Evolutionary conservation across 352 stramenopile genomes (phyloP).

Genomic region (Globisporangium irregulare): DNA sequence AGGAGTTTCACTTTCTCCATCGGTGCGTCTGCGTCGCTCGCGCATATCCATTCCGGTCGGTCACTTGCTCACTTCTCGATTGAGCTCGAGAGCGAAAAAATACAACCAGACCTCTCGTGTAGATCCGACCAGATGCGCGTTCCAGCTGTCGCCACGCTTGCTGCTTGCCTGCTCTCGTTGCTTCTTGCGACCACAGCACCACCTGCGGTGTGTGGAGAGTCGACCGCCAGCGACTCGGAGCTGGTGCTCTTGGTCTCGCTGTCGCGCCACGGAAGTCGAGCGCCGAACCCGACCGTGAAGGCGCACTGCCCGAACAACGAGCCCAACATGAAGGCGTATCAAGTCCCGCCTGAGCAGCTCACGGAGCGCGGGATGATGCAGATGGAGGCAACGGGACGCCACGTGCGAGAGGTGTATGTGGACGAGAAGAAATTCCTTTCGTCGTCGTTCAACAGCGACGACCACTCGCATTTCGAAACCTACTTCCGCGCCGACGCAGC

Average conservation of each 20-base stretch:
- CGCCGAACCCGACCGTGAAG: constrained; percentile 63
- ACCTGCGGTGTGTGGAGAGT: background rate
- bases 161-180: constrained; percentile 8
- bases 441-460: constrained; percentile 60
- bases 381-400: constrained; percentile 51
- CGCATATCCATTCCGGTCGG: background rate
- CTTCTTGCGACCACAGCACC: background rate
- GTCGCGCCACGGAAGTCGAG: constrained; percentile 69
- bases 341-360: constrained; percentile 68
- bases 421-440: constrained; percentile 58
- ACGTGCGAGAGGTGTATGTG: constrained; percentile 77
- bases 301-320: constrained; percentile 64
- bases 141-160: background rate
- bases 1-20: constrained; percentile 1
- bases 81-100: background rate
- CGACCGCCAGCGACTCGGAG: constrained; percentile 32
- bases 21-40: background rate
- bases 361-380: constrained; percentile 73
- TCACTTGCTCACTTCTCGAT: constrained; percentile 13
- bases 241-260: constrained; percentile 67
- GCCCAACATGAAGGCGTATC: constrained; percentile 51
- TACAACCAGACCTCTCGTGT: background rate
- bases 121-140: constrained; percentile 7
- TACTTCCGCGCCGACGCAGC: constrained; percentile 74
- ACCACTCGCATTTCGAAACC: constrained; percentile 58